Percentiles rank a stretch among this genome's conserved stretches.
phyloP scores from a whole-genome alignment of 768 basidiomycete genomes.

The Psilocybe cubensis region DNA sequence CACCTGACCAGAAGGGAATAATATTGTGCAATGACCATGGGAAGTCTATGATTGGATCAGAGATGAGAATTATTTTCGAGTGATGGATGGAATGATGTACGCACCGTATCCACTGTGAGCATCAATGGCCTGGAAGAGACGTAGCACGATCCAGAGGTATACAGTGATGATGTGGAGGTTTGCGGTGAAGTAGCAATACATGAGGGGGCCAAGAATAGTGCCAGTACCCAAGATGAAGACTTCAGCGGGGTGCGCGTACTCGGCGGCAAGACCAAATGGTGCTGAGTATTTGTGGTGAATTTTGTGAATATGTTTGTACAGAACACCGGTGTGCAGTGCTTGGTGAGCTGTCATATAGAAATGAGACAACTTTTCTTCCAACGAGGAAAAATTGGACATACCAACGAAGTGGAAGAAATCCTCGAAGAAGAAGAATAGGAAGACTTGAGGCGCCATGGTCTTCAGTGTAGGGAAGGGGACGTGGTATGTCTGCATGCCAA shows the following conservation, averaged over 20 bases:
- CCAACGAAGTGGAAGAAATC: constrained; percentile 94
- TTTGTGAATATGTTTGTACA: constrained; percentile 96
- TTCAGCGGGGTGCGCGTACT: constrained; percentile 97
- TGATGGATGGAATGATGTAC: constrained; percentile 23
- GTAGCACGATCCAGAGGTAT: constrained; percentile 91
- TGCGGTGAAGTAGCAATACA: constrained; percentile 77
- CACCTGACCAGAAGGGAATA: constrained; percentile 95
- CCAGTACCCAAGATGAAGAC: constrained; percentile 94
- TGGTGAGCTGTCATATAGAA: constrained; percentile 67
- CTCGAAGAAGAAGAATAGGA: constrained; percentile 93
- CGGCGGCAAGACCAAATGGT: constrained; percentile 95
- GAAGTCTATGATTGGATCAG: constrained; percentile 63
- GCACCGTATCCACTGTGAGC: constrained; percentile 94
- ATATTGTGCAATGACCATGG: constrained; percentile 96
- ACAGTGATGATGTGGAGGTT: constrained; percentile 92
- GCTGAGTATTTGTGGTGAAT: constrained; percentile 97
- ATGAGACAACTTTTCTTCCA: constrained; percentile 3
- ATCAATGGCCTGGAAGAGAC: constrained; percentile 97
- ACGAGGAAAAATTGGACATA: constrained; percentile 29
- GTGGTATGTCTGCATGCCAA: constrained; percentile 92
- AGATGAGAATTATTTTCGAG: constrained; percentile 3
- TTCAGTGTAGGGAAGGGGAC: constrained; percentile 84
- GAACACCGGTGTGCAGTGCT: constrained; percentile 78
- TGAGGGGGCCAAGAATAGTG: constrained; percentile 85
- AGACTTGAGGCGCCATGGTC: constrained; percentile 76